Evolutionary conservation across 1,284 basidiomycete species (phyloP).

Genomic region (Tausonia pullulans): DNA sequence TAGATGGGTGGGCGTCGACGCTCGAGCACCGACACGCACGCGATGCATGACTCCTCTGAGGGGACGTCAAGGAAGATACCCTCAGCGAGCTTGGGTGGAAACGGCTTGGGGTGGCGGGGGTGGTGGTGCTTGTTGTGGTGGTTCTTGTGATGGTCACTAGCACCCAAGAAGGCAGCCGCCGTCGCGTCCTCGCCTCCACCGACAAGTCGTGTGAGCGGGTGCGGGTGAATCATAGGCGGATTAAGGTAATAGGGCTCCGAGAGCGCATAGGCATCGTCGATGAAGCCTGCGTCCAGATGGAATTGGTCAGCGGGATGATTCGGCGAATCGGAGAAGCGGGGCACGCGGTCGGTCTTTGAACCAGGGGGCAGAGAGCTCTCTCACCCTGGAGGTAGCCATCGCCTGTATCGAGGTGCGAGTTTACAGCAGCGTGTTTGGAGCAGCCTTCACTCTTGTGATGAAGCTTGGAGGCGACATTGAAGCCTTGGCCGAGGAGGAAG

Average conservation of each 20-base stretch:
- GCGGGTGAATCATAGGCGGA: not conserved
- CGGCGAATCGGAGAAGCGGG: not conserved
- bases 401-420: no score
- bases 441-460: not conserved
- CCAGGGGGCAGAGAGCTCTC: not conserved
- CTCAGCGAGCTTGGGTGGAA: conserved; percentile 14
- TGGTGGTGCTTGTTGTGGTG: not conserved
- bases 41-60: conserved; percentile 2
- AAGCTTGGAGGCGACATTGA: not conserved
- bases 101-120: not conserved
- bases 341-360: not conserved
- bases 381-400: not conserved
- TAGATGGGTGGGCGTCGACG: not conserved
- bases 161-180: not conserved
- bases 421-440: not conserved
- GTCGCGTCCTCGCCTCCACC: no score
- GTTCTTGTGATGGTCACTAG: not conserved
- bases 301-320: not conserved
- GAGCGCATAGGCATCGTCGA: conserved; percentile 8
- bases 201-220: not conserved
- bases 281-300: not conserved
- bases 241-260: not conserved
- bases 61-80: conserved; percentile 11
- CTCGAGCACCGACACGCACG: not conserved
- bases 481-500: not conserved